Evolutionary conservation across 768 basidiomycete genomes (phyloP), one percentile per base, ranked within the genome.

Genomic region (Lyophyllum semitale): DNA sequence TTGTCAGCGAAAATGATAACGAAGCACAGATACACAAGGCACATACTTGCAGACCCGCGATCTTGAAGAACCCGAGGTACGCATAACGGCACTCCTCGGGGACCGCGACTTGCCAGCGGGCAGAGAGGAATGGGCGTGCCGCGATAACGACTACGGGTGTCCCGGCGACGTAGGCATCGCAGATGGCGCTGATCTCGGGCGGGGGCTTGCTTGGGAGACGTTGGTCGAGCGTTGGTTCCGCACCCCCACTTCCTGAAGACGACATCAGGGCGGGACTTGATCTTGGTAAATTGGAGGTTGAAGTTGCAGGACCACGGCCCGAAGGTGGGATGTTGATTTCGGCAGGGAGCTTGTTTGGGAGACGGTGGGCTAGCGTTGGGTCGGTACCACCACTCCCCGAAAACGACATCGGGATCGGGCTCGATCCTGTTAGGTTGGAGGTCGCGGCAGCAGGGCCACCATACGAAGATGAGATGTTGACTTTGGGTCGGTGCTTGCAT

Each of bases 41-140:
- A 60, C 68, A 56, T 44, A 76, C 83, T 63, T 68, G 67, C 6
- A 81, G 60, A 12, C 68, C 64, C 15, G 74, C 65, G 51, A 84
- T 60, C 29, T 69, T 71, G 58, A 81, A 83, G 38, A 74, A 75
- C 0, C 83, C 83, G 63, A 84, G 65, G 59, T 76, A 77, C 37
- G 63, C 65, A 59, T 72, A 80, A 13, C 64, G 71, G 53, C 71
- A 75, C 51, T 80, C 79, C 5, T 60, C 40, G 11, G 74, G 66
- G 1, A 79, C 62, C 0, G 60, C 53, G n/a, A 71, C 51, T 8
- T 70, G 66, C 71, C 72, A 76, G 18, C 62, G 56, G 0, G 62
- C 33, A 18, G 43, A 32, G 6, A 72, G 48, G 15, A 68, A 68
- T n/a, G 61, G 55, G 2, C 57, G 69, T 1, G 79, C 72, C 8